These are phyloP conservation scores for Aechmea fasciata DNA, from an alignment of 176 grass and related monocot species.

Conservation along the genomic window DNA sequence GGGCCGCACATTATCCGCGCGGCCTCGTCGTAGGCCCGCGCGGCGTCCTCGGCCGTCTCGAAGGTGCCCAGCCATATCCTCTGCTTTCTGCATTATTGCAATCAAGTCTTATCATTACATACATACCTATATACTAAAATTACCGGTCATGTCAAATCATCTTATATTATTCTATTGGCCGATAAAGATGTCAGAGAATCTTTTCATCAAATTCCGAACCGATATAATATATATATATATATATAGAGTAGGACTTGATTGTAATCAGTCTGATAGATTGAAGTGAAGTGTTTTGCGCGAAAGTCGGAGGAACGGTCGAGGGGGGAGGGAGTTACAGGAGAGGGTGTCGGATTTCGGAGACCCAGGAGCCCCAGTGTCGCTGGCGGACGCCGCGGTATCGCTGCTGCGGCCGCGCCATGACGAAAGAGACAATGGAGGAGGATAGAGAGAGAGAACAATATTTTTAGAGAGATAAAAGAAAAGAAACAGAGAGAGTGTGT, in stretches of 20 bases:
- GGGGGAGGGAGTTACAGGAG: slow-evolving; percentile 46
- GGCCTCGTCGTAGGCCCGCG: slow-evolving; percentile 93
- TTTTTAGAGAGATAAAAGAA: too few species aligned
- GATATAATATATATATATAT: too few species aligned
- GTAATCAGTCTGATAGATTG: neutral
- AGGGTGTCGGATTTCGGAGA: slow-evolving; percentile 87
- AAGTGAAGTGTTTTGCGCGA: neutral
- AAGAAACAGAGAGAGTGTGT: too few species aligned
- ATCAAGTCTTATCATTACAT: too few species aligned
- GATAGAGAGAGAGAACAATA: neutral
- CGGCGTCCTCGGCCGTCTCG: slow-evolving; percentile 90
- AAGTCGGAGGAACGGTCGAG: neutral
- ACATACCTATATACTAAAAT: too few species aligned
- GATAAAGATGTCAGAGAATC: too few species aligned
- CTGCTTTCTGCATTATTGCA: slow-evolving; percentile 54
- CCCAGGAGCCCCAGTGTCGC: slow-evolving; percentile 98
- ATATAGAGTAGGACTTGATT: too few species aligned
- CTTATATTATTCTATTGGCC: too few species aligned
- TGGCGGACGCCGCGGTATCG: slow-evolving; percentile 78
- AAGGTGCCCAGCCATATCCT: slow-evolving; percentile 99
- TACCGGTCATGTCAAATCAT: too few species aligned
- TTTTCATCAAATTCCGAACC: too few species aligned
- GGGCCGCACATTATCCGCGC: slow-evolving; percentile 89
- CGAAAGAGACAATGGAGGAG: slow-evolving; percentile 9
- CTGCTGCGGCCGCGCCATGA: slow-evolving; percentile 63